These are phyloP conservation scores for Selenicereus undatus DNA, from an alignment of 148 eudicot genomes.

Conservation along the genomic window DNA sequence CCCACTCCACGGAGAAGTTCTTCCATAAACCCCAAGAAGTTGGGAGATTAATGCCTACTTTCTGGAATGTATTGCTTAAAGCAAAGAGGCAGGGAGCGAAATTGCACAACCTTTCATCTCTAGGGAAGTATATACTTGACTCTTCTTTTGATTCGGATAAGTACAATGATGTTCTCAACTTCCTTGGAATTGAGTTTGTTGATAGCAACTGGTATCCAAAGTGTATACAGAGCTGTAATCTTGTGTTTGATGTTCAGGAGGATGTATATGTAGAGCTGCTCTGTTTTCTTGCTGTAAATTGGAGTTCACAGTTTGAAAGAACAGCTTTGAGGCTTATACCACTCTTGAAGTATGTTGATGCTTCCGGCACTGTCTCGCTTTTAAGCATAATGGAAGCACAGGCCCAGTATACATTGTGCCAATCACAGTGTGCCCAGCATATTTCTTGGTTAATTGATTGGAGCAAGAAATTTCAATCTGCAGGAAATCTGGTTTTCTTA, in stretches of 20 bases:
- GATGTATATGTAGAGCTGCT: constrained; percentile 48
- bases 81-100: constrained; percentile 38
- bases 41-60: constrained; percentile 42
- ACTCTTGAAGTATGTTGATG: constrained; percentile 46
- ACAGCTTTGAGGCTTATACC: constrained; percentile 37
- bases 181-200: constrained; percentile 46
- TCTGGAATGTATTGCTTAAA: constrained; percentile 46
- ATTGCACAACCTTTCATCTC: constrained; percentile 51
- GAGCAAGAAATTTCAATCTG: constrained; percentile 34
- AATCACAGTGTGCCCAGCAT: constrained; percentile 6
- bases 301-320: constrained; percentile 36
- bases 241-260: constrained; percentile 43
- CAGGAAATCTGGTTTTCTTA: constrained; percentile 29
- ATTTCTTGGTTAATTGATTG: constrained; percentile 45
- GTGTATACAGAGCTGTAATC: constrained; percentile 57
- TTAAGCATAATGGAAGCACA: constrained; percentile 28
- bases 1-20: constrained; percentile 37
- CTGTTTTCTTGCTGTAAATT: constrained; percentile 40
- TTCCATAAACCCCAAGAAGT: constrained; percentile 62
- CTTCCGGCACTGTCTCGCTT: constrained; percentile 28
- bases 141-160: constrained; percentile 47
- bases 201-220: constrained; percentile 55
- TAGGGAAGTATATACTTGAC: constrained; percentile 50
- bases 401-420: constrained; percentile 20
- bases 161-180: constrained; percentile 39